A percentile compares a stretch with the other conserved stretches of the same genome.
phyloP scores from a whole-genome alignment of 2,329 filamentous ascomycete species.

The Bisporella sp. region DNA sequence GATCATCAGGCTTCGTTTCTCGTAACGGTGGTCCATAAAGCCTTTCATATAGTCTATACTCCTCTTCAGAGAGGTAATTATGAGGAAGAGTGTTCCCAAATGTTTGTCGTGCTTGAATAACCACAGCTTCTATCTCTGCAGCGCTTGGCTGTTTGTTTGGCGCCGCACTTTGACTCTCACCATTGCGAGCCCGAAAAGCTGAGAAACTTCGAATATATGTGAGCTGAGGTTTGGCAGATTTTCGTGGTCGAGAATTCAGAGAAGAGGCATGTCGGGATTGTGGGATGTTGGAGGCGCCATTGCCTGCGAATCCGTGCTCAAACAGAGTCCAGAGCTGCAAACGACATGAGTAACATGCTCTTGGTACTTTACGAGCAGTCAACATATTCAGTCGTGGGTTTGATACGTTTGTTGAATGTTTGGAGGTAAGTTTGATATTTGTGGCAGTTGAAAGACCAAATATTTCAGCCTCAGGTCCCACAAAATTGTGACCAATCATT shows the following conservation, averaged over 20 bases:
- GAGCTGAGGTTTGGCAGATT: not conserved
- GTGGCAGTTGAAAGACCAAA: no score
- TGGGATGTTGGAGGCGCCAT: conserved; percentile 5
- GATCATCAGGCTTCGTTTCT: conserved; percentile 52
- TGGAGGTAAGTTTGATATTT: no score
- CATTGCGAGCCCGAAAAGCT: not conserved
- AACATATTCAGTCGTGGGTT: conserved; percentile 15
- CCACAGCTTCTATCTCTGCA: conserved; percentile 51
- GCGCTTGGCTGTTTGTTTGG: not conserved
- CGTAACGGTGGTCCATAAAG: conserved; percentile 72
- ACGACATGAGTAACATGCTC: conserved; percentile 28
- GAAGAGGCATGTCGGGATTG: conserved; percentile 10
- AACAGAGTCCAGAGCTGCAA: conserved; percentile 27
- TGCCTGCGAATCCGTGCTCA: conserved; percentile 26
- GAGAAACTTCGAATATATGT: not conserved
- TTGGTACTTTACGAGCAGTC: conserved; percentile 20
- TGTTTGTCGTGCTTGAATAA: conserved; percentile 63
- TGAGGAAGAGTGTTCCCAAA: conserved; percentile 74
- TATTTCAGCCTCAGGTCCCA: no score
- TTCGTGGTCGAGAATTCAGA: conserved; percentile 1
- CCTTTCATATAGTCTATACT: conserved; percentile 70
- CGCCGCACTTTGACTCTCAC: not conserved
- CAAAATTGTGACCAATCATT: no score
- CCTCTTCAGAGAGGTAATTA: conserved; percentile 60
- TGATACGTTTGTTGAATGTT: no score